These are phyloP conservation scores for Pseudonitzschia multiseries DNA, from an alignment of 108 stramenopile genomes.

Conservation along the genomic window DNA sequence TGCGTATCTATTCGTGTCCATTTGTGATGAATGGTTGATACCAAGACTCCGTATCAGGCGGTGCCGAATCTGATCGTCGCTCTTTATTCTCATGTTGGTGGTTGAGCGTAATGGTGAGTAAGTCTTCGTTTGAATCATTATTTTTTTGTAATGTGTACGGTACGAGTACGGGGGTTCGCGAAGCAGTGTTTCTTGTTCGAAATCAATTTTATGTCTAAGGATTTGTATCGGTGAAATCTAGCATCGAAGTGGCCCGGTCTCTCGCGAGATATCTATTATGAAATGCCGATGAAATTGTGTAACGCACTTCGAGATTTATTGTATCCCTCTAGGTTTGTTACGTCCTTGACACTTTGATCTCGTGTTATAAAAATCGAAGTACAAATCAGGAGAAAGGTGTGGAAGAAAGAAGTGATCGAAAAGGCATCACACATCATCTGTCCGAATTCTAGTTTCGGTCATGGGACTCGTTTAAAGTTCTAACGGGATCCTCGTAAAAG, in stretches of 20 bases:
- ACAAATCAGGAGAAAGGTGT: background rate
- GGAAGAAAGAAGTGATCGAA: background rate
- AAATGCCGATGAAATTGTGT: too few species aligned
- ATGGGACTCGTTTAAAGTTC: background rate
- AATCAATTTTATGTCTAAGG: background rate
- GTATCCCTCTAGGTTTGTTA: too few species aligned
- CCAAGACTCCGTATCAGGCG: constrained; percentile 22
- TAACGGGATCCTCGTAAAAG: background rate
- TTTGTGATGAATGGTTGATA: background rate
- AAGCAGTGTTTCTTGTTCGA: background rate
- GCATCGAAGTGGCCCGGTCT: too few species aligned
- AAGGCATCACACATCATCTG: background rate
- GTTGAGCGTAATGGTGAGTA: background rate
- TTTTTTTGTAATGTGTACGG: too few species aligned
- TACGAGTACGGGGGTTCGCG: too few species aligned
- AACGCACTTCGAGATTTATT: too few species aligned
- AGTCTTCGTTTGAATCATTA: background rate
- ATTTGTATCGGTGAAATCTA: too few species aligned
- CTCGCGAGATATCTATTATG: too few species aligned
- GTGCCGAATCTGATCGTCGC: constrained; percentile 12
- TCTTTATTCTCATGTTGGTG: constrained; percentile 12
- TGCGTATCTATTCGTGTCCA: background rate
- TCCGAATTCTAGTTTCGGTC: background rate
- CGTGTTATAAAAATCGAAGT: background rate
- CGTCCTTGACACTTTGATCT: too few species aligned